Evolutionary conservation across 495 filamentous ascomycete genomes (phyloP), one percentile per base, ranked within the genome.

Genomic region (Tricharina praecox): DNA sequence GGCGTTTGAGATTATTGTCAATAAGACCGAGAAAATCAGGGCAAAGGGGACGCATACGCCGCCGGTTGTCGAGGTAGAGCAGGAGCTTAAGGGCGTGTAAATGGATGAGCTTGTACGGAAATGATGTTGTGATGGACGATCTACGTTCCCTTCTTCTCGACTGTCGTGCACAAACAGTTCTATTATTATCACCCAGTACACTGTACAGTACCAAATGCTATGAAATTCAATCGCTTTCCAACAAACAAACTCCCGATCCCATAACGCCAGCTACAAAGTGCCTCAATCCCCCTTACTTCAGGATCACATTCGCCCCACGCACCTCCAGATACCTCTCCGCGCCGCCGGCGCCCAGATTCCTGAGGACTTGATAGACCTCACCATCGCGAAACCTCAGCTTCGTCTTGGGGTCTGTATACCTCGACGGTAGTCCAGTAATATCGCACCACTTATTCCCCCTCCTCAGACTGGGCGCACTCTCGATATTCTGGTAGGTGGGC

Each of bases 401-500:
- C 10, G 85, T 88, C 69, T 96, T 96, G 5, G 90, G 90, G 58
- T 96, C 88, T 8, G 82, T 78, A 51, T 97, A 97, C 15, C 79
- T 76, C 15, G 84, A 84, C 9, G 83, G 72, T 52, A 95, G 65
- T 16, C 92, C 92, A 4, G 90, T 96, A 60, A 96, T 72, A 63
- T 96, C 92, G 68, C 92, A 96, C 64, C 95, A 96, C 50, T 78
- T 79, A 39, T 48, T 48, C n/a, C 45, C 45, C 35, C 45, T 37
- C 55, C 73, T 82, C 25, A 94, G 64, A 33, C 79, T 83, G 11
- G 92, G 88, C 2, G 88, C 85, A 13, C 81, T 81, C 55, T 93
- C 87, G 54, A 97, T 88, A 57, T 93, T 93, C 9, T 85, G 88
- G 62, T 94, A 97, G 0, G 90, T 94, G 23, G 84, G 82, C 1